These are phyloP conservation scores for Fraxinus pennsylvanica DNA, from an alignment of 257 asterid genomes.

Conservation along the genomic window DNA sequence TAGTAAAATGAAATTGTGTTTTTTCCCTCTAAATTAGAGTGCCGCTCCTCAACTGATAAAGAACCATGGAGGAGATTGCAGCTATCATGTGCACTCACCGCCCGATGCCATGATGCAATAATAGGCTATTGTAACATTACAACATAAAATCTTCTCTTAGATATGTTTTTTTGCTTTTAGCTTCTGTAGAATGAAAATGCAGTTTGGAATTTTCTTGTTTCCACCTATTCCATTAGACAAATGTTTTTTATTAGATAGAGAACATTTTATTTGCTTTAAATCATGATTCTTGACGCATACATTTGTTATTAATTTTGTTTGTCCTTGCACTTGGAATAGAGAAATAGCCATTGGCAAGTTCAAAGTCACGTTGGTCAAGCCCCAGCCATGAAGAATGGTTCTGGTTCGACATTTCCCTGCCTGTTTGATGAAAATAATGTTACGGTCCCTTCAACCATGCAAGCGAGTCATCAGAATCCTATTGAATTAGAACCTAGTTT, in stretches of 20 bases:
- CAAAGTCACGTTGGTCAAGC: slow-evolving; percentile 58
- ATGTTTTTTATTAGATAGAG: background rate
- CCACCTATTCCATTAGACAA: background rate
- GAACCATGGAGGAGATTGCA: background rate
- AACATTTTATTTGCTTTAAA: slow-evolving; percentile 16
- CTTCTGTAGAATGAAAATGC: background rate
- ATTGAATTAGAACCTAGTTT: slow-evolving; percentile 54
- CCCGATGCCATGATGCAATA: background rate
- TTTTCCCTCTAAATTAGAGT: background rate
- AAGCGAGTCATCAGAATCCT: slow-evolving; percentile 51
- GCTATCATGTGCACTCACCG: background rate
- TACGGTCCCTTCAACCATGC: slow-evolving; percentile 48
- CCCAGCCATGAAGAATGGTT: slow-evolving; percentile 54
- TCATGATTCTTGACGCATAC: slow-evolving; percentile 18
- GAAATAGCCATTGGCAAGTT: slow-evolving; percentile 88
- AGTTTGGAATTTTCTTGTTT: background rate
- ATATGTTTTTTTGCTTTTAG: background rate
- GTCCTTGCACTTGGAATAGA: slow-evolving; percentile 45
- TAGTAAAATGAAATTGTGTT: background rate
- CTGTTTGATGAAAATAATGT: slow-evolving; percentile 58
- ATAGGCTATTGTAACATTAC: background rate
- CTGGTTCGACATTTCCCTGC: slow-evolving; percentile 51
- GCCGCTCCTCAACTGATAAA: background rate
- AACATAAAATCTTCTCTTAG: background rate
- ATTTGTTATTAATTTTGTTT: slow-evolving; percentile 12